A percentile compares a stretch with the other conserved stretches of the same genome.
Conservation (phyloP, 805 yeast genomes). For the Yarrowia sp. region DNA sequence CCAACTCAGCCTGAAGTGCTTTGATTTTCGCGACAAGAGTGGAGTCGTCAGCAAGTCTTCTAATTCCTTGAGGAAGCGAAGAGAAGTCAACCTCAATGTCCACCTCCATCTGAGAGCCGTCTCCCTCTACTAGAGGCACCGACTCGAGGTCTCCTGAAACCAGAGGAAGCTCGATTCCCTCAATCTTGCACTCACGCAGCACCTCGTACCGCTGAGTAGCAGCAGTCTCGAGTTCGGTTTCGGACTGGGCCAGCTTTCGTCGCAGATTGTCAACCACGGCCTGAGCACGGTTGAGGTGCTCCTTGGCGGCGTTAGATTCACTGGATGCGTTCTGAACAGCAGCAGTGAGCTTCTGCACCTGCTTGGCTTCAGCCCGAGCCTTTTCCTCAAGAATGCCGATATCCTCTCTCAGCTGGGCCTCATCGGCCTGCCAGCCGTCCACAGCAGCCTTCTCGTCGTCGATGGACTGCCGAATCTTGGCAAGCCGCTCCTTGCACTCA, state of each 20-base stretch:
- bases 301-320: constrained; percentile 10
- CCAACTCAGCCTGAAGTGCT: constrained; percentile 46
- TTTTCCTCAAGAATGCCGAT: constrained; percentile 48
- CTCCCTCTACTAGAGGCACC: constrained; percentile 64
- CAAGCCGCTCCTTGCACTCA: constrained; percentile 59
- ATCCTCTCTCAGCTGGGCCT: constrained; percentile 54
- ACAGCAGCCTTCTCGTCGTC: constrained; percentile 52
- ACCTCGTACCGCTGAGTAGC: constrained; percentile 26
- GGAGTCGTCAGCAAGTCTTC: constrained; percentile 14
- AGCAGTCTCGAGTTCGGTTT: constrained; percentile 45
- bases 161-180: constrained; percentile 69
- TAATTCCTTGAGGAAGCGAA: constrained; percentile 46
- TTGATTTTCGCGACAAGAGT: constrained; percentile 44
- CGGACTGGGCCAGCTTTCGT: constrained; percentile 41
- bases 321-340: constrained; percentile 18
- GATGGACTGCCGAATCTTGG: constrained; percentile 50
- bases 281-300: constrained; percentile 20
- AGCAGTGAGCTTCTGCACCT: constrained; percentile 35
- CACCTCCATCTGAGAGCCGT: constrained; percentile 48
- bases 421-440: constrained; percentile 50
- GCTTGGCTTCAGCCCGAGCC: constrained; percentile 42
- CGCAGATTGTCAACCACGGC: constrained; percentile 40
- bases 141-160: constrained; percentile 64
- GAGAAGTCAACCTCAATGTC: constrained; percentile 44
- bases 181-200: constrained; percentile 76